Evolutionary conservation across 2,329 filamentous ascomycete genomes (phyloP).

Genomic region (Paramyrothecium sp.): DNA sequence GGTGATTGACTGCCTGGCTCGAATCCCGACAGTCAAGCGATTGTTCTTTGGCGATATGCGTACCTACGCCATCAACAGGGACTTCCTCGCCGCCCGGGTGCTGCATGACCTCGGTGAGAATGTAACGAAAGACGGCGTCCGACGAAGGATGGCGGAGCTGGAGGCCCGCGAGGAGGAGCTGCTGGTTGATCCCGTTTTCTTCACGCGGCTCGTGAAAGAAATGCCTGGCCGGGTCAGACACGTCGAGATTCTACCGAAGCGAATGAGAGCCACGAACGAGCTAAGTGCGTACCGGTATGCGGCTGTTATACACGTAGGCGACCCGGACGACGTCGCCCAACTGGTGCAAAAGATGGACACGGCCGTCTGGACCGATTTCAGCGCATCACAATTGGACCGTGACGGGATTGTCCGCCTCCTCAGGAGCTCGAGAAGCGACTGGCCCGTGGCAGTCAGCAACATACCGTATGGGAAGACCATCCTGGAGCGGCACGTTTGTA

Average conservation of each 20-base stretch:
- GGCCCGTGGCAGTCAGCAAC: slow-evolving; percentile 15
- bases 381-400: slow-evolving; percentile 4
- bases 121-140: slow-evolving; percentile 6
- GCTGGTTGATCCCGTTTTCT: slow-evolving; percentile 19
- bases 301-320: slow-evolving; percentile 18
- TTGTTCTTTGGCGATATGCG: slow-evolving; percentile 19
- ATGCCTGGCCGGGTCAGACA: slow-evolving; percentile 16
- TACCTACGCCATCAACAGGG: slow-evolving; percentile 8
- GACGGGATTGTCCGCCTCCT: background rate
- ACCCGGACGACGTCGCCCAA: too few relatives aligned
- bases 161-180: slow-evolving; percentile 13
- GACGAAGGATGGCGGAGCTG: slow-evolving; percentile 10
- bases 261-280: slow-evolving; percentile 24
- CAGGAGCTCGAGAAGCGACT: background rate
- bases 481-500: too few relatives aligned
- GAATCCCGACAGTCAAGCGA: background rate
- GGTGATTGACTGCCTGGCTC: slow-evolving; percentile 2
- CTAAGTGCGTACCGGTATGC: slow-evolving; percentile 25
- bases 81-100: slow-evolving; percentile 4
- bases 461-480: slow-evolving; percentile 28
- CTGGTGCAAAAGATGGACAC: slow-evolving; percentile 7
- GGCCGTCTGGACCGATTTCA: slow-evolving; percentile 17
- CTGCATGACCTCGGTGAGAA: background rate
- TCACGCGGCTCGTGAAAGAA: slow-evolving; percentile 9
- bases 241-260: slow-evolving; percentile 26